These are phyloP conservation scores for Plasmodium gaboni DNA, from an alignment of 169 alveolate genomes.

Conservation along the genomic window DNA sequence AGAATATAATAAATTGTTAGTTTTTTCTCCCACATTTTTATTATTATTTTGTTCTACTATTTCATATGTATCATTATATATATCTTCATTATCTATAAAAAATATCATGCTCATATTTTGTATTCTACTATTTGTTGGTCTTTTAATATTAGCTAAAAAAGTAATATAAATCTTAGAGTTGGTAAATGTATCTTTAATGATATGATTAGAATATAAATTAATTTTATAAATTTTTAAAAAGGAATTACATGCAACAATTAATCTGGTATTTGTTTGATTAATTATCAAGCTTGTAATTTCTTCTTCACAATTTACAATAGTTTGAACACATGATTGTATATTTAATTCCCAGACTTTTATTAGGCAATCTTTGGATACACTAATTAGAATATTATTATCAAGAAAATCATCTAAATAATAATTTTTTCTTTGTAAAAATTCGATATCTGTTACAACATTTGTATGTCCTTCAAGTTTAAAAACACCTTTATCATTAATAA, in stretches of 20 bases:
- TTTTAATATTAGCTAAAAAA: constrained; percentile 37
- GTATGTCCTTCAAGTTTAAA: constrained; percentile 88
- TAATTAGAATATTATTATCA: constrained; percentile 75
- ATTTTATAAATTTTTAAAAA: constrained; percentile 53
- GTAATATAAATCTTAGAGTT: constrained; percentile 45
- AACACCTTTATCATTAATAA: constrained; percentile 86
- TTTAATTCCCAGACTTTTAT: constrained; percentile 90
- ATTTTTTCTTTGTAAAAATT: constrained; percentile 61
- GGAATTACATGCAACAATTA: constrained; percentile 55
- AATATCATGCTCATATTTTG: constrained; percentile 48
- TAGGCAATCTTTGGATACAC: constrained; percentile 89
- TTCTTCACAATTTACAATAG: constrained; percentile 87
- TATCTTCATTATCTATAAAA: constrained; percentile 16
- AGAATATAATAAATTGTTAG: neutral
- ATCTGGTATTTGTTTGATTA: constrained; percentile 47
- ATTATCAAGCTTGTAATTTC: constrained; percentile 83
- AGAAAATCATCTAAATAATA: constrained; percentile 41
- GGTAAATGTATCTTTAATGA: constrained; percentile 26
- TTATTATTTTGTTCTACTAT: neutral
- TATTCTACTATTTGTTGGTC: constrained; percentile 18
- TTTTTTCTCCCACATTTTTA: neutral
- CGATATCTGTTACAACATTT: constrained; percentile 86
- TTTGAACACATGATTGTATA: constrained; percentile 89
- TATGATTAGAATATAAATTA: constrained; percentile 22
- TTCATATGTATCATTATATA: neutral